Evolutionary conservation across 1,284 basidiomycete genomes (phyloP).

Genomic region (Pseudozyma sp.): DNA sequence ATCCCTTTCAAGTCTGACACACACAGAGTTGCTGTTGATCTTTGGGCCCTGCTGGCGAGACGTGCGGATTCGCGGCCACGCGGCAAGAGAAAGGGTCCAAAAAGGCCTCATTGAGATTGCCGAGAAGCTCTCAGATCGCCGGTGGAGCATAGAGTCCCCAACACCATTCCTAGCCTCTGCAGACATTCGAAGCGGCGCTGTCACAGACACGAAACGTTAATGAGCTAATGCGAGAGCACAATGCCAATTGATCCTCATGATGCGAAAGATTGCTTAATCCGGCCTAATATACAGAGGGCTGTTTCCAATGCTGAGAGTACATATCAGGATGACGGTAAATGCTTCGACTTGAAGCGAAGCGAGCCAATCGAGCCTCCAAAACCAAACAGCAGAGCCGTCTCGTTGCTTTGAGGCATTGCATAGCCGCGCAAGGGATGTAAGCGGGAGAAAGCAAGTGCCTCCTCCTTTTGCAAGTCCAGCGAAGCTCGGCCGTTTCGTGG

Average conservation of each 20-base stretch:
- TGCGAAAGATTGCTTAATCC: slow-evolving; percentile 2
- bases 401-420: slow-evolving; percentile 5
- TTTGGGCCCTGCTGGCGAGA: neutral
- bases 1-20: no score
- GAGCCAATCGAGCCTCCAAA: slow-evolving; percentile 40
- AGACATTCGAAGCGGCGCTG: neutral
- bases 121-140: neutral
- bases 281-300: slow-evolving; percentile 21
- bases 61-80: neutral
- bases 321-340: slow-evolving; percentile 1
- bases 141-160: neutral
- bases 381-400: slow-evolving; percentile 30
- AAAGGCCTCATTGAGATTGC: neutral
- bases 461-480: slow-evolving; percentile 18
- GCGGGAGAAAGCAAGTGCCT: slow-evolving; percentile 39
- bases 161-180: neutral
- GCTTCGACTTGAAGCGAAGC: slow-evolving; percentile 6
- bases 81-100: neutral
- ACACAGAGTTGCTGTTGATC: neutral
- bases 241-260: neutral
- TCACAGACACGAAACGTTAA: neutral
- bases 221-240: neutral
- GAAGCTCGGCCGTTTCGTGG: slow-evolving; percentile 6
- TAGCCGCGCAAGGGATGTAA: slow-evolving; percentile 32
- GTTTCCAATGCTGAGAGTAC: slow-evolving; percentile 4